These are phyloP conservation scores for Kluyveromyces wickerhamii DNA, from an alignment of 805 yeast genomes.

Conservation along the genomic window DNA sequence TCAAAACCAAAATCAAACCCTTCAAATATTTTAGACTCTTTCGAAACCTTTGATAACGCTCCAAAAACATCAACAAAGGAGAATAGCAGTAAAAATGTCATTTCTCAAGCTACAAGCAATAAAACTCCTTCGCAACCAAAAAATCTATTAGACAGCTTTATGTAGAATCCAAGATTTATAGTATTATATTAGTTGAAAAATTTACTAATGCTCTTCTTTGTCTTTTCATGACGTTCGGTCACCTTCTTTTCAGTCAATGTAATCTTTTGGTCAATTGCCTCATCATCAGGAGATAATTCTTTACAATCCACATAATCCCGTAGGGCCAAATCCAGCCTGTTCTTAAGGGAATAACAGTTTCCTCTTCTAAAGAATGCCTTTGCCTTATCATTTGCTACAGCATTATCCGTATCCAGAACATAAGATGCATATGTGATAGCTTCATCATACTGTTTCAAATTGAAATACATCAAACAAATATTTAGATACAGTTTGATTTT, in stretches of 20 bases:
- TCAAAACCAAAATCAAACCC: too few species aligned
- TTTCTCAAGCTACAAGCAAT: too few species aligned
- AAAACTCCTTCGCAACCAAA: constrained; percentile 14
- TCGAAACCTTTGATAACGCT: too few species aligned
- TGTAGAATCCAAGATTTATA: constrained; percentile 13
- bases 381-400: constrained; percentile 38
- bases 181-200: constrained; percentile 38
- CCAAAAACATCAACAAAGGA: too few species aligned
- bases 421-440: constrained; percentile 49
- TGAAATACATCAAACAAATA: constrained; percentile 47
- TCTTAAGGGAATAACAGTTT: constrained; percentile 35
- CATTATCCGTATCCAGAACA: constrained; percentile 43
- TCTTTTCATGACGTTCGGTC: constrained; percentile 39
- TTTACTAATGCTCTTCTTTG: constrained; percentile 50
- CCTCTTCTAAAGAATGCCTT: constrained; percentile 56
- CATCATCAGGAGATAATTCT: constrained; percentile 41
- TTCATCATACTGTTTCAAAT: constrained; percentile 40
- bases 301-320: constrained; percentile 39
- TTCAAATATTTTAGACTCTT: too few species aligned
- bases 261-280: constrained; percentile 39
- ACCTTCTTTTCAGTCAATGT: constrained; percentile 34
- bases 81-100: too few species aligned
- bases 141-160: constrained; percentile 28
- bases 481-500: constrained; percentile 41
- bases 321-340: constrained; percentile 43